phyloP scores from a whole-genome alignment of 768 basidiomycete species.

The Trichaptum fuscoviolaceum region DNA sequence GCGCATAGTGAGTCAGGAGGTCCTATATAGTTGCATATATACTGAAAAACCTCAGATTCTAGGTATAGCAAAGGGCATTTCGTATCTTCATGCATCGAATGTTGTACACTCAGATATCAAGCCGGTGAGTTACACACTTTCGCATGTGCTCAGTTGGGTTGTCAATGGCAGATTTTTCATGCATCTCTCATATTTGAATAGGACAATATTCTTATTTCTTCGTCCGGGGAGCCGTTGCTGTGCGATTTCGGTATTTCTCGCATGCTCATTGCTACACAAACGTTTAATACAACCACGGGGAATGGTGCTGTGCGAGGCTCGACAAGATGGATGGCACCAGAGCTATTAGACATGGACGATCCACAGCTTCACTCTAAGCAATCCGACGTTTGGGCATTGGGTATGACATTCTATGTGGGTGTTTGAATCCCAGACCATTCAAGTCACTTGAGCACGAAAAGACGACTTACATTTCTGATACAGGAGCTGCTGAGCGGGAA shows the following conservation, averaged over 20 bases:
- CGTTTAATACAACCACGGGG: neutral
- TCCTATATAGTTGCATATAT: neutral
- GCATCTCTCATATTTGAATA: neutral
- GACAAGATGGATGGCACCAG: neutral
- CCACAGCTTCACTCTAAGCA: neutral
- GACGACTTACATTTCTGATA: neutral
- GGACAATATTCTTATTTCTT: neutral
- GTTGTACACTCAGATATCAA: slow-evolving; percentile 1
- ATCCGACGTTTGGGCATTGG: neutral
- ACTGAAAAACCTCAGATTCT: neutral
- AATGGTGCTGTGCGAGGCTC: neutral
- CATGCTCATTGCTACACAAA: neutral
- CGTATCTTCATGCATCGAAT: neutral
- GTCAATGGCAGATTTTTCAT: no score
- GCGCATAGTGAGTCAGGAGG: neutral
- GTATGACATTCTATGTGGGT: neutral
- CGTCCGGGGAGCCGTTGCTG: neutral
- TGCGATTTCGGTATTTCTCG: slow-evolving; percentile 2
- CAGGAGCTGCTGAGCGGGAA: neutral
- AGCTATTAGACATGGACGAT: neutral
- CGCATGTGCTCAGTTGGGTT: no score
- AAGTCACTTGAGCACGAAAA: neutral
- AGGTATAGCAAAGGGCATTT: neutral
- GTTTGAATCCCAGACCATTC: neutral
- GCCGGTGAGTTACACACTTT: neutral